Evolutionary conservation across 2,329 filamentous ascomycete species (phyloP).

Genomic region (Penicillium sp.): DNA sequence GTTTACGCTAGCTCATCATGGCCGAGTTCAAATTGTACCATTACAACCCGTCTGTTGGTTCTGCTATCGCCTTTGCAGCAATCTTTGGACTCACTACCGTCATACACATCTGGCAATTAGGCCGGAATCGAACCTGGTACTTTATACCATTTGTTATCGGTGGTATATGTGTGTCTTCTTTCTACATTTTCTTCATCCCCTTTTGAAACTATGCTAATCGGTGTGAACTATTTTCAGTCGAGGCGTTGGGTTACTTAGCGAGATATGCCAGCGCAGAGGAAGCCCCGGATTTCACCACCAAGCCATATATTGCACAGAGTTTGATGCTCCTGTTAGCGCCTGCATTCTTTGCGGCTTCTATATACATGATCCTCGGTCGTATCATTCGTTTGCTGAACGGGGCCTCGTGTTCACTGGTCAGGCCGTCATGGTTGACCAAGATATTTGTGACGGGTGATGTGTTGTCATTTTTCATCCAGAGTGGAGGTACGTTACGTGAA

Average conservation of each 20-base stretch:
- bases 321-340: constrained; percentile 25
- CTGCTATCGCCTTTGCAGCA: constrained; percentile 15
- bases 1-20: neutral
- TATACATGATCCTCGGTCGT: constrained; percentile 28
- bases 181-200: no score
- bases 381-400: constrained; percentile 21
- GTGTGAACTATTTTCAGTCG: constrained; percentile 5
- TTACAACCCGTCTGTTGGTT: constrained; percentile 15
- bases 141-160: constrained; percentile 45
- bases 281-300: constrained; percentile 21
- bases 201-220: neutral
- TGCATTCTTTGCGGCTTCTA: constrained; percentile 24
- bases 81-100: constrained; percentile 30
- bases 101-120: constrained; percentile 18
- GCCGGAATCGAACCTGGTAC: constrained; percentile 22
- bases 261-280: constrained; percentile 16
- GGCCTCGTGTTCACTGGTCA: constrained; percentile 18
- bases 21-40: constrained; percentile 18
- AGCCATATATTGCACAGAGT: constrained; percentile 23
- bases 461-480: constrained; percentile 27
- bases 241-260: constrained; percentile 15
- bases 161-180: constrained; percentile 18
- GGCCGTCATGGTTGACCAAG: constrained; percentile 26
- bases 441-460: constrained; percentile 30
- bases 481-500: constrained; percentile 16